A percentile compares a stretch with the other conserved stretches of the same genome.
Conservation (phyloP, 208 protist genomes). For the Willaertia magna region DNA sequence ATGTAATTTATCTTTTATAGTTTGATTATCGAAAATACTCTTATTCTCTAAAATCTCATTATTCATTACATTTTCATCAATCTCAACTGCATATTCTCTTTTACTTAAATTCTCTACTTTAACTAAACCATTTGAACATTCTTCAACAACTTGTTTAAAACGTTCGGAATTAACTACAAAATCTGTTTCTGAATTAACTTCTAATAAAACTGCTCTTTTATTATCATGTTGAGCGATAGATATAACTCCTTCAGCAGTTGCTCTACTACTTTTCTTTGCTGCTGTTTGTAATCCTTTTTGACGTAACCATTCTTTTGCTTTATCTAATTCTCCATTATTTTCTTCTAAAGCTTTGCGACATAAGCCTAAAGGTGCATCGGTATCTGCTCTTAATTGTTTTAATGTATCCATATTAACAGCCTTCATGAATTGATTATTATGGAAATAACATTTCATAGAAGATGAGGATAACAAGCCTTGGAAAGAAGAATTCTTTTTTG, state of each 20-base stretch:
- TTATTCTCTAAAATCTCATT: background rate
- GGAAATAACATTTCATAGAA: too few relatives aligned
- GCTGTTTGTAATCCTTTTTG: conserved; percentile 56
- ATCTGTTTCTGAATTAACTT: conserved; percentile 67
- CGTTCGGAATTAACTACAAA: conserved; percentile 48
- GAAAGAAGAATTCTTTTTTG: too few relatives aligned
- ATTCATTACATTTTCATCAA: background rate
- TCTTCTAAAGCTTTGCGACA: conserved; percentile 62
- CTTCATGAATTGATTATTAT: too few relatives aligned
- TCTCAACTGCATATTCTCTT: background rate
- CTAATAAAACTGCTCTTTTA: conserved; percentile 49
- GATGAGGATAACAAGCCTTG: too few relatives aligned
- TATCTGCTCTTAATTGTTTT: conserved; percentile 65
- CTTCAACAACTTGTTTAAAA: background rate
- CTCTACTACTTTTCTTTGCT: conserved; percentile 58
- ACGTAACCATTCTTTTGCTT: conserved; percentile 52
- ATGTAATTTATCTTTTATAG: background rate
- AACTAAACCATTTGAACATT: background rate
- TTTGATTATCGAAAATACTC: background rate
- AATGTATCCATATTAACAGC: too few relatives aligned
- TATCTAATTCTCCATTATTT: conserved; percentile 49
- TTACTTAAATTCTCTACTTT: background rate
- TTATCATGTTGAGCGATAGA: conserved; percentile 46
- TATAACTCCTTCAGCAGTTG: conserved; percentile 60
- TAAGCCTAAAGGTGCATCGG: conserved; percentile 67